A percentile compares a stretch with the other conserved stretches of the same genome.
These are phyloP conservation scores for Piromyces sp. DNA, from an alignment of 192 early-diverging fungal species.

Conservation along the genomic window DNA sequence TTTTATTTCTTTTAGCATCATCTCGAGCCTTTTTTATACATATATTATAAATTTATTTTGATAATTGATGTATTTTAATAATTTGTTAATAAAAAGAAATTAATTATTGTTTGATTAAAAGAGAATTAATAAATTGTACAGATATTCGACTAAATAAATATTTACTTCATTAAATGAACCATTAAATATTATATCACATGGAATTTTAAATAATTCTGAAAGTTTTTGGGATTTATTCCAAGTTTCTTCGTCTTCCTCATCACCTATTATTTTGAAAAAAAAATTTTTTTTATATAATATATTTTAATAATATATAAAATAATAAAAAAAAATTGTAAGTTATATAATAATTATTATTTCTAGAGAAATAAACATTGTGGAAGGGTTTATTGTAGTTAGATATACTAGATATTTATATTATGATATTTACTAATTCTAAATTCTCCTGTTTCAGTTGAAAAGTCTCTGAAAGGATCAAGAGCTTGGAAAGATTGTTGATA, in stretches of 20 bases:
- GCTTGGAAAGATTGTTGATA: conserved; percentile 21
- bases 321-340: no score
- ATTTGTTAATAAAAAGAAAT: neutral
- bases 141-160: no score
- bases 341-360: no score
- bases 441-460: conserved; percentile 41
- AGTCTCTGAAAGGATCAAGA: conserved; percentile 45
- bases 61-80: neutral
- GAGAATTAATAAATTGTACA: no score
- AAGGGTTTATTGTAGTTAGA: no score
- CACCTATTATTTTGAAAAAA: no score
- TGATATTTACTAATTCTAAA: conserved; percentile 14
- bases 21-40: conserved; percentile 33
- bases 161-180: conserved; percentile 49
- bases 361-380: no score
- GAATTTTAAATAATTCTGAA: conserved; percentile 69
- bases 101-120: no score
- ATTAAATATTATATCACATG: conserved; percentile 68
- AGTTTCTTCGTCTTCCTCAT: neutral
- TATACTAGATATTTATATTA: no score
- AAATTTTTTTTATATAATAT: no score
- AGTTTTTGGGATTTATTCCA: conserved; percentile 21
- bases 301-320: no score
- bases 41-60: neutral
- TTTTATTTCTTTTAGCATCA: conserved; percentile 32